phyloP scores from a whole-genome alignment of 2,329 filamentous ascomycete genomes.

The Botryotinia calthae region DNA sequence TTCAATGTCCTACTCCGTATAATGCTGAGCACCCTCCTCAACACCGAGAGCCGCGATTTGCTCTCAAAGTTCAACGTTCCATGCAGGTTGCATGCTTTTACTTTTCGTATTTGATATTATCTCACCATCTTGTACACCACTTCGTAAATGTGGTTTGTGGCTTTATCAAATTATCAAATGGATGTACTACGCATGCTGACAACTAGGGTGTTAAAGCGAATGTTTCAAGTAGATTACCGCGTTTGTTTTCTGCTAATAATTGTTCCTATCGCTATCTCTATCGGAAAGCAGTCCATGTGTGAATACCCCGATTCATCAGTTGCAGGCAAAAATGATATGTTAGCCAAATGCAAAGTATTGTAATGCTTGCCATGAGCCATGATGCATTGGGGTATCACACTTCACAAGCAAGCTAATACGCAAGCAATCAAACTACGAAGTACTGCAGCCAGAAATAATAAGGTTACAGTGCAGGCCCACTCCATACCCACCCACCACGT shows the following conservation, averaged over 20 bases:
- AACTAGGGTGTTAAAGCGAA: background rate
- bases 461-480: conserved; percentile 11
- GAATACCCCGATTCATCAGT: background rate
- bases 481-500: conserved; percentile 5
- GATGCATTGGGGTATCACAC: background rate
- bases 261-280: background rate
- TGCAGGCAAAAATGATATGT: background rate
- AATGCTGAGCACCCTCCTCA: background rate
- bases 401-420: background rate
- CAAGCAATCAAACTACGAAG: conserved; percentile 1
- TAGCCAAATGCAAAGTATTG: conserved; percentile 3
- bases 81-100: background rate
- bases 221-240: background rate
- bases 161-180: conserved; percentile 7
- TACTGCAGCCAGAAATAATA: conserved; percentile 6
- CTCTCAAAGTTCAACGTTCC: conserved; percentile 6
- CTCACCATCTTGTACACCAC: background rate
- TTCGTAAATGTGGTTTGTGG: background rate
- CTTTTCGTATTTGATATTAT: background rate
- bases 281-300: background rate
- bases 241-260: background rate
- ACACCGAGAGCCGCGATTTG: conserved; percentile 2
- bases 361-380: background rate
- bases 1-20: background rate
- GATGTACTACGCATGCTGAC: background rate